Conservation (phyloP, 2,329 filamentous ascomycete genomes). For the Trichoderma sp. region DNA sequence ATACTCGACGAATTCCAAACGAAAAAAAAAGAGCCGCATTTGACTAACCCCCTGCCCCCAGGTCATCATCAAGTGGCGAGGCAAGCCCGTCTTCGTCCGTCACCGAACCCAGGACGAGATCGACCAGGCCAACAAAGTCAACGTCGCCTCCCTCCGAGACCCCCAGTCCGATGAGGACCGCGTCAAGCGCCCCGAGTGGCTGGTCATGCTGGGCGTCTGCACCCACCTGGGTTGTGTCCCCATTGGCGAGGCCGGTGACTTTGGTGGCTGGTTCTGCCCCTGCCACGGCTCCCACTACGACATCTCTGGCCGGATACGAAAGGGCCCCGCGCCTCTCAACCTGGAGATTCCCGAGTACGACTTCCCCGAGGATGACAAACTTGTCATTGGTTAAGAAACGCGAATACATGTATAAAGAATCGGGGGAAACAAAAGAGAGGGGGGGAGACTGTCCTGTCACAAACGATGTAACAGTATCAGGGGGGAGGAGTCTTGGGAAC, state of each 20-base stretch:
- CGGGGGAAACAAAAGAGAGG: constrained; percentile 4
- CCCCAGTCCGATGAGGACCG: constrained; percentile 88
- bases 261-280: constrained; percentile 98
- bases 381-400: constrained; percentile 81
- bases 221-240: constrained; percentile 98
- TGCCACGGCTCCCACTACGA: constrained; percentile 99
- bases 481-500: not conserved
- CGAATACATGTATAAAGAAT: constrained; percentile 12
- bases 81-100: constrained; percentile 99
- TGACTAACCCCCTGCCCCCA: constrained; percentile 34
- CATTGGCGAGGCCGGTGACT: constrained; percentile 98
- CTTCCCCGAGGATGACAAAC: constrained; percentile 84
- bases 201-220: constrained; percentile 99
- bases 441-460: constrained; percentile 13
- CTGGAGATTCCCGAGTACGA: constrained; percentile 91
- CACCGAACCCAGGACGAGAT: constrained; percentile 94
- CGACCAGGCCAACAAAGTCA: constrained; percentile 86
- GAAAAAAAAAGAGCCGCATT: not conserved
- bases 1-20: not conserved
- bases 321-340: constrained; percentile 95
- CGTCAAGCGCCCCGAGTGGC: constrained; percentile 98
- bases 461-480: constrained; percentile 26
- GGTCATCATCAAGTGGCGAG: constrained; percentile 99
- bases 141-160: constrained; percentile 81
- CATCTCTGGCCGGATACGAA: constrained; percentile 97